phyloP scores from a whole-genome alignment of 148 eudicot species.

The Oxyria digyna region DNA sequence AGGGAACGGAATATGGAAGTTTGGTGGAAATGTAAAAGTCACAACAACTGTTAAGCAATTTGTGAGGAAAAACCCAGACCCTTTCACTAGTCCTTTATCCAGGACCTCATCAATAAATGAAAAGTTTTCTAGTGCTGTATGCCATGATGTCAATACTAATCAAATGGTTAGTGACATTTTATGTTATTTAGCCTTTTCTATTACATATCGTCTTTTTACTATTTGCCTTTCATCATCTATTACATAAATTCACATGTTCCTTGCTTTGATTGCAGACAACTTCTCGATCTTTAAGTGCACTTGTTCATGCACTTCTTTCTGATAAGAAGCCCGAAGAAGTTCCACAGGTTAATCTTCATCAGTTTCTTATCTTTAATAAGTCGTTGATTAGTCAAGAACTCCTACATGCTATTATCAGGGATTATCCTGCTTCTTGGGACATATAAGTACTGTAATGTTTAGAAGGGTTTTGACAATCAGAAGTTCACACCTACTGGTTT shows the following conservation, averaged over 20 bases:
- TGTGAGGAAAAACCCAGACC: slow-evolving; percentile 76
- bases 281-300: slow-evolving; percentile 63
- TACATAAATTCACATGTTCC: background rate
- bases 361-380: background rate
- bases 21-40: slow-evolving; percentile 69
- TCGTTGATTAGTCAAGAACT: background rate
- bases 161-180: slow-evolving; percentile 32
- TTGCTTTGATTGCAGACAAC: slow-evolving; percentile 32
- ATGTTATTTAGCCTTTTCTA: background rate
- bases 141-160: slow-evolving; percentile 35
- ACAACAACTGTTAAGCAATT: slow-evolving; percentile 48
- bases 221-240: background rate
- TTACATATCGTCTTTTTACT: too few relatives aligned
- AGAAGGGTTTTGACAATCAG: background rate
- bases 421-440: background rate
- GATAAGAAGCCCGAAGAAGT: slow-evolving; percentile 95
- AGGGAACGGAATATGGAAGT: slow-evolving; percentile 81
- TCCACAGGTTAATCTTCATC: slow-evolving; percentile 44
- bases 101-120: slow-evolving; percentile 49
- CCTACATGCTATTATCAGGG: background rate
- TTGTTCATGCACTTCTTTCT: slow-evolving; percentile 63
- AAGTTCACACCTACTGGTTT: background rate
- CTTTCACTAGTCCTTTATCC: slow-evolving; percentile 63
- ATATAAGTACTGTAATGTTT: background rate
- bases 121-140: slow-evolving; percentile 34